phyloP scores from a whole-genome alignment of 352 stramenopile species.

The Phytophthora melonis region DNA sequence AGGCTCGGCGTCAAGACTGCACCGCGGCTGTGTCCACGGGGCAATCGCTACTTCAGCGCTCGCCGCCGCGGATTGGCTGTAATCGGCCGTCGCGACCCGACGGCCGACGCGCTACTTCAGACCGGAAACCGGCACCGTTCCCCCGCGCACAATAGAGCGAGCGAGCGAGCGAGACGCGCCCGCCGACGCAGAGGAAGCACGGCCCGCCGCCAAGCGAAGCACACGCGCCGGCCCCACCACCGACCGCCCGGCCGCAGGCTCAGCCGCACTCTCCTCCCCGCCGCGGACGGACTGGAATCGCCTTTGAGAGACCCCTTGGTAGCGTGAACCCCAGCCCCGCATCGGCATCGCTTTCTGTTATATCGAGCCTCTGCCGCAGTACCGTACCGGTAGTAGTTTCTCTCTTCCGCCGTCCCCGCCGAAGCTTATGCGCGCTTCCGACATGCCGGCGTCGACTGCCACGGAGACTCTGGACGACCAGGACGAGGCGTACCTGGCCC shows the following conservation, averaged over 20 bases:
- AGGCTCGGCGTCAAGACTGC: too few species aligned
- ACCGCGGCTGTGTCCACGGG: too few species aligned
- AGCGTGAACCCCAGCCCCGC: too few species aligned
- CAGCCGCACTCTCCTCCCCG: not conserved
- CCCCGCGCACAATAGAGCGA: slow-evolving; percentile 1
- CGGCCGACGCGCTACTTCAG: too few species aligned
- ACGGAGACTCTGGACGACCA: slow-evolving; percentile 33
- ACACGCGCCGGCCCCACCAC: too few species aligned
- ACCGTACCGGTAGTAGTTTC: not conserved
- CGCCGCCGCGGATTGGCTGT: not conserved
- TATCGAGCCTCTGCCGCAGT: too few species aligned
- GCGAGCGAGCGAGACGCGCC: not conserved
- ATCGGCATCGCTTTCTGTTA: too few species aligned
- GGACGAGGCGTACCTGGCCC: slow-evolving; percentile 66
- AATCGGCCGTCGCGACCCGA: not conserved
- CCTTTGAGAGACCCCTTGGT: too few species aligned
- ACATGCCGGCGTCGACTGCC: slow-evolving; percentile 28
- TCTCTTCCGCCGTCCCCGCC: not conserved
- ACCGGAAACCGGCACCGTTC: not conserved
- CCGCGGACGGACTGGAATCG: not conserved
- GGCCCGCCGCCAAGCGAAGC: too few species aligned
- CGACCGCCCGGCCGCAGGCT: too few species aligned
- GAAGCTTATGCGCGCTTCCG: slow-evolving; percentile 21
- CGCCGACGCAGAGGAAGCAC: too few species aligned
- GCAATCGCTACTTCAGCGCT: not conserved